Conservation (phyloP, 2,329 filamentous ascomycete species). For the Thielaviopsis euricoi region DNA sequence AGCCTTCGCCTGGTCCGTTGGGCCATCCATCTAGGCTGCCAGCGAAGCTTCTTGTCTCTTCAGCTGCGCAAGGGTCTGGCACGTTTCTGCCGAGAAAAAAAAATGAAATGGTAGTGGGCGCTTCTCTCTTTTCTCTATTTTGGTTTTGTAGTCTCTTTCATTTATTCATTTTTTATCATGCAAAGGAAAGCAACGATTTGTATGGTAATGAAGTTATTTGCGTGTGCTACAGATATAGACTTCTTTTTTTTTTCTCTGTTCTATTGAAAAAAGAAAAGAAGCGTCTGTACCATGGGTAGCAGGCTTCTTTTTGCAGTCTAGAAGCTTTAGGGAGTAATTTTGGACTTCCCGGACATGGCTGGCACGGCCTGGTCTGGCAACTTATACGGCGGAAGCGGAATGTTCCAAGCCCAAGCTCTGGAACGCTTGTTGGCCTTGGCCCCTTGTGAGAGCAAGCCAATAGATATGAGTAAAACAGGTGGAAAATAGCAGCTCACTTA, state of each 20-base stretch:
- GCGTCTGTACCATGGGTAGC: neutral
- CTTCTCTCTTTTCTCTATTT: neutral
- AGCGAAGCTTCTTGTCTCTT: neutral
- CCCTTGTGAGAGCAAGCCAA: too few species aligned
- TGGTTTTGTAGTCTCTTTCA: neutral
- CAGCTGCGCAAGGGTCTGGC: neutral
- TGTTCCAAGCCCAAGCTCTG: neutral
- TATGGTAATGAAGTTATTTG: too few species aligned
- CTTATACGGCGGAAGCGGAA: neutral
- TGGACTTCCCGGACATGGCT: neutral
- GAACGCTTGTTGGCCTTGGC: neutral
- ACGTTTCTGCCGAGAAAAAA: neutral
- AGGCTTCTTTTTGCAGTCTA: neutral
- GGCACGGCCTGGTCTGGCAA: neutral
- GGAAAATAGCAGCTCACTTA: too few species aligned
- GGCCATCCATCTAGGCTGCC: neutral
- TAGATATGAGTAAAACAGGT: too few species aligned
- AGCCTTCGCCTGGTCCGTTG: neutral
- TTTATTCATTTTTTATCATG: too few species aligned
- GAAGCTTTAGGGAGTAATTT: neutral
- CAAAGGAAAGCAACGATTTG: too few species aligned
- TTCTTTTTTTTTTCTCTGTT: neutral
- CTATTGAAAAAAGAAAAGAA: neutral
- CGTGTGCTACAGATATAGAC: too few species aligned
- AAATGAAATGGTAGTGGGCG: too few species aligned